Base-by-base conservation (phyloP, 257 asterid species). In the Solanum commersonii region DNA sequence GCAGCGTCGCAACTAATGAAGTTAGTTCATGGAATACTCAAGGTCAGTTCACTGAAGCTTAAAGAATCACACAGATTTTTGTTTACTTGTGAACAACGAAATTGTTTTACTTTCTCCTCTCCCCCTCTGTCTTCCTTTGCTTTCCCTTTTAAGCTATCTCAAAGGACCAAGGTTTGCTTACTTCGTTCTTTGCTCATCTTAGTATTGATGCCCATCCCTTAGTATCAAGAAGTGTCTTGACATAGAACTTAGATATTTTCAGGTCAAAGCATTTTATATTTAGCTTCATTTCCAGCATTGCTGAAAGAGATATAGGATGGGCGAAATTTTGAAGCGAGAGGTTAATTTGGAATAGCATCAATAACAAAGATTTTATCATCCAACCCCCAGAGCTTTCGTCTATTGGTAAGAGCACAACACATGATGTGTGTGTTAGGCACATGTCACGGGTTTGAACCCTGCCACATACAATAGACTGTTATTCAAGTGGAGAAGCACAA, bases 1-100 rank as follows among this genome's bases (percentile, higher is more conserved):
- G 95, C 98, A 73, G 96, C 98, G 74, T 94, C 88, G 87, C 90
- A 91, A 71, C 91, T 97, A 83, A 95, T 97, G 98, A 98, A 92
- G 92, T 94, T 96, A 85, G 98, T 96, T 91, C 99, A 94, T 90
- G 96, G 93, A 89, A 93, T 92, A 65, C 98, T 97, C 84, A 91
- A 91, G 98, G 99, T 96, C 71, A 87, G 96, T 87, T 79, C 9
- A 63, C 72, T 68, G 25, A 70, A 63, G 18, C 74, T 40, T 81
- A 74, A 34, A 49, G 42, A 40, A 73, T 33, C 25, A 23, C 56
- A 52, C 23, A 42, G 86, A 74, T 42, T 52, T 78, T 86, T 42
- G 31, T n/a, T 73, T 56, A 70, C 63, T 20, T 15, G 9, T 52
- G 27, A 35, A 74, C 12, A 5, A 25, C n/a, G 20, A 31, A 49